Evolutionary conservation across 768 basidiomycete genomes (phyloP), one percentile per base, ranked within the genome.

Genomic region (Chalciporus chontae): DNA sequence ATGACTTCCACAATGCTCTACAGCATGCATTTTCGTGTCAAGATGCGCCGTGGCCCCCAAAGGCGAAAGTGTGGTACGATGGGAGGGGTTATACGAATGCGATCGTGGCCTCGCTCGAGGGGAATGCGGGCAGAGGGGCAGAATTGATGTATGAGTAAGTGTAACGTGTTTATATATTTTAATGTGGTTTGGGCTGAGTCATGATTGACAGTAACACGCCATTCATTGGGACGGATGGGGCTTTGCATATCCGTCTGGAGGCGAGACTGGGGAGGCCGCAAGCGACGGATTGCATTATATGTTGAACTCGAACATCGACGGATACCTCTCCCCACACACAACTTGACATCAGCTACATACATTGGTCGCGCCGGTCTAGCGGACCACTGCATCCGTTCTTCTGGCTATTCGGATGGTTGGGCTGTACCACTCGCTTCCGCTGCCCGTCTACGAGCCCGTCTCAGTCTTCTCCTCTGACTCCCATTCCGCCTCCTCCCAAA

Each of bases 121-220:
- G 76, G 55, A 53, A 52, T 57, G 42, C 63, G 63, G 65, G 15
- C 0, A 36, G 34, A 36, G 34, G 81, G 2, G 61, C 69, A 1
- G 77, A 77, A 47, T 57, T 84, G 5, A 74, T 78, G 44, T 80
- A 79, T 46, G 71, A 73, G 82, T 84, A 47, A 63, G 81, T 71
- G 2, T 21, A 3, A 7, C n/a, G 18, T 5, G 9, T 26, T 1
- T n/a, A 3, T 21, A 21, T 4, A 21, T 13, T 17, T 38, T 21
- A 23, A 10, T 34, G 26, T 11, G 2, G 4, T 21, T 6, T 19
- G 37, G 29, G 8, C 48, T 55, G 9, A 54, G n/a, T 31, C 11
- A 9, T 24, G 5, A 3, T 45, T 15, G 5, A 39, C 36, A 77
- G 76, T 2, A 74, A 73, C 19, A 78, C 70, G 13, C 70, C 76